These are phyloP conservation scores for Rhododendron henanense DNA, from an alignment of 148 eudicot species.

Conservation along the genomic window DNA sequence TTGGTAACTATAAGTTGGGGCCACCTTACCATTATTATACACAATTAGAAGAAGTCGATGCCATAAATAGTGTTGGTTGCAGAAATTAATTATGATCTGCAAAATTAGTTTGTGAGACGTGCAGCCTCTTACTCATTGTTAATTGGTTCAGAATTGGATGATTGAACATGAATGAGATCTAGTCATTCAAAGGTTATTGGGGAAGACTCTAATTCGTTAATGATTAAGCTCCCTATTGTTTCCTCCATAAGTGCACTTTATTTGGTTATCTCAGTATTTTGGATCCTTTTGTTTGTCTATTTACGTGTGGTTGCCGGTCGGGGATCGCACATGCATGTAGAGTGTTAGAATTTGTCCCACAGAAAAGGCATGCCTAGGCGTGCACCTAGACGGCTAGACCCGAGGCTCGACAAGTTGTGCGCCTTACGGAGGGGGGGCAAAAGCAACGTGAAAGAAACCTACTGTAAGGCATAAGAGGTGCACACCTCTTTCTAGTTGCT, in stretches of 20 bases:
- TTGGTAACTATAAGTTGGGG: not conserved
- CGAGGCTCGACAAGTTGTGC: not conserved
- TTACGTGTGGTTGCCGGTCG: not conserved
- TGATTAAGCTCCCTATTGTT: not conserved
- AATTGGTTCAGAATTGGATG: not conserved
- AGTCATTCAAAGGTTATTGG: not conserved
- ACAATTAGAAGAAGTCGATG: not conserved
- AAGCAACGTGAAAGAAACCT: not conserved
- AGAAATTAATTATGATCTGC: not conserved
- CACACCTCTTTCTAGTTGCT: not conserved
- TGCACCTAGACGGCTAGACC: not conserved
- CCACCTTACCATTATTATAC: not conserved
- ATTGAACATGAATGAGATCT: not conserved
- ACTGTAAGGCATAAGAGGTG: not conserved
- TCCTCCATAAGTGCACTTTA: constrained; percentile 1
- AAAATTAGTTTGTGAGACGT: not conserved
- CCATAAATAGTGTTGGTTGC: not conserved
- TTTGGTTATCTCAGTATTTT: not conserved
- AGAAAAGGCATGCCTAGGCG: not conserved
- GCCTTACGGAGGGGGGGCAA: not conserved
- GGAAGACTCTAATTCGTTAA: not conserved
- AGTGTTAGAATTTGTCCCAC: not conserved
- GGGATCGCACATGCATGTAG: not conserved
- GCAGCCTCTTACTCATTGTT: not conserved
- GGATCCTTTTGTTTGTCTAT: not conserved